Evolutionary conservation across 2,329 filamentous ascomycete species (phyloP).

Genomic region (Colletotrichum higginsianum): DNA sequence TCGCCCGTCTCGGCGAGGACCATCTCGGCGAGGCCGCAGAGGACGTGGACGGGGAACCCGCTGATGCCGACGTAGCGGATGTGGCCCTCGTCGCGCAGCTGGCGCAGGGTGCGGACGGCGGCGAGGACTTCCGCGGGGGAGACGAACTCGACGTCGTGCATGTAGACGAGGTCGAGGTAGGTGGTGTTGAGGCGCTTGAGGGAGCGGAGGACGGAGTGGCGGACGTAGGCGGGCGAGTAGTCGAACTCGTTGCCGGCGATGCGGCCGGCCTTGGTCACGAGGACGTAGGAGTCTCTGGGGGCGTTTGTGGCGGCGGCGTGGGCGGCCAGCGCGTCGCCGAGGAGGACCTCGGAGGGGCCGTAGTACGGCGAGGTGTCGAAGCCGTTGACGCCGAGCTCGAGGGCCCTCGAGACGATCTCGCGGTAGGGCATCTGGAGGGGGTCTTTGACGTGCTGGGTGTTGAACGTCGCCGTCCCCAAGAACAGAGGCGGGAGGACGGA

Average conservation of each 20-base stretch:
- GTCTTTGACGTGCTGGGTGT: conserved; percentile 79
- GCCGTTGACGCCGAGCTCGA: conserved; percentile 37
- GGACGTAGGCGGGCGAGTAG: conserved; percentile 45
- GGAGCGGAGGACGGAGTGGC: conserved; percentile 75
- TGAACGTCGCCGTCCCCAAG: conserved; percentile 92
- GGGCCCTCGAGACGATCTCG: conserved; percentile 35
- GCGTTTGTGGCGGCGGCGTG: conserved; percentile 66
- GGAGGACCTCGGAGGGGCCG: conserved; percentile 38
- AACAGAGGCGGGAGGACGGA: conserved; percentile 81
- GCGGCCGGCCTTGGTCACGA: conserved; percentile 39
- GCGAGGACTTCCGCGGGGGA: conserved; percentile 73
- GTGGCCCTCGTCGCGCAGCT: conserved; percentile 80
- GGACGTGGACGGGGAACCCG: conserved; percentile 84
- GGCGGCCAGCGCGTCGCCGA: conserved; percentile 62
- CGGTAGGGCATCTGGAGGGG: conserved; percentile 40
- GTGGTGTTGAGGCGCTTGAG: conserved; percentile 74
- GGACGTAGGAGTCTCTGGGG: conserved; percentile 50
- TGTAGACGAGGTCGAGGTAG: conserved; percentile 85
- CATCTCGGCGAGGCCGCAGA: conserved; percentile 78
- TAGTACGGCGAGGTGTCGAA: conserved; percentile 42
- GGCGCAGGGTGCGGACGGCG: conserved; percentile 80
- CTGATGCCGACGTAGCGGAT: conserved; percentile 91
- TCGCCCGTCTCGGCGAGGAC: conserved; percentile 33
- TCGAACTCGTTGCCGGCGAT: conserved; percentile 38
- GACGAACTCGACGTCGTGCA: conserved; percentile 87